These are phyloP conservation scores for Apostasia ramifera DNA, from an alignment of 106 monocot species.

Conservation along the genomic window DNA sequence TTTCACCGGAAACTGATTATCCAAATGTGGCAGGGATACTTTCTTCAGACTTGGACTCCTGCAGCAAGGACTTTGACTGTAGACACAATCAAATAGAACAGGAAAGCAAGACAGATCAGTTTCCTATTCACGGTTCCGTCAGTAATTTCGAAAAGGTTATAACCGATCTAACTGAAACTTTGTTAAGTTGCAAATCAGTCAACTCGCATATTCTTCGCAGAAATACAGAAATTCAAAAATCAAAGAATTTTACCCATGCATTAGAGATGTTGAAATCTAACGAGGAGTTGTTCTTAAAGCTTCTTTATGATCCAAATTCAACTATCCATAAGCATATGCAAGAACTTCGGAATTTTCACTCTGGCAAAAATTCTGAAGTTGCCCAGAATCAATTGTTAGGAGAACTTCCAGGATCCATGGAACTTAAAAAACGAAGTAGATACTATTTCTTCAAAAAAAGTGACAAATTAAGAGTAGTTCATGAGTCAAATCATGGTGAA, in stretches of 20 bases:
- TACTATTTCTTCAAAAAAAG: conserved; percentile 22
- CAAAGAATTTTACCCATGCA: conserved; percentile 21
- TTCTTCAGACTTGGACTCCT: conserved; percentile 19
- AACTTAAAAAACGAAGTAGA: conserved; percentile 4
- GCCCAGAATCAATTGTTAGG: conserved; percentile 6
- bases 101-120: conserved; percentile 9
- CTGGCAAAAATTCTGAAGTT: neutral
- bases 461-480: conserved; percentile 5
- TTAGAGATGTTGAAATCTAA: conserved; percentile 22
- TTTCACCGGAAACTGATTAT: neutral
- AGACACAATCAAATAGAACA: conserved; percentile 6
- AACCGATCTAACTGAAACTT: conserved; percentile 16
- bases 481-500: conserved; percentile 3
- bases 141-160: conserved; percentile 25
- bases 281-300: conserved; percentile 24
- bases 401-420: conserved; percentile 3
- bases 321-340: conserved; percentile 9
- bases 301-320: conserved; percentile 32
- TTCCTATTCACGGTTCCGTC: neutral
- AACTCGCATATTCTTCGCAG: neutral
- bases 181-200: conserved; percentile 11
- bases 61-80: neutral
- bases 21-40: conserved; percentile 9
- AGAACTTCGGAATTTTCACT: conserved; percentile 12
- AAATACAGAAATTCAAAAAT: neutral